Conservation (phyloP, 2,329 filamentous ascomycete genomes). For the Cercospora citrullina region DNA sequence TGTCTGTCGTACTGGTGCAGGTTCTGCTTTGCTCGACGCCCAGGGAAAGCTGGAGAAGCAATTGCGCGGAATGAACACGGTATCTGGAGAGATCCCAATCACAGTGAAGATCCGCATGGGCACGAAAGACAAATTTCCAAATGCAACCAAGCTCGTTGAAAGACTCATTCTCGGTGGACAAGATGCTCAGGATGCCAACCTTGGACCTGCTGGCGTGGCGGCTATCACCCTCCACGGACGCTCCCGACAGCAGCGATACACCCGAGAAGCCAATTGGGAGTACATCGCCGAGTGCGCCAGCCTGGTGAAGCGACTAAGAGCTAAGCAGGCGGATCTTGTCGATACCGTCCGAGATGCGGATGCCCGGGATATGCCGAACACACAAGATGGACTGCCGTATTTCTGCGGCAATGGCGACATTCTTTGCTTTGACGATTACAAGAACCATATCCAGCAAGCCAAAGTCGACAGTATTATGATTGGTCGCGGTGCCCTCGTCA, state of each 20-base stretch:
- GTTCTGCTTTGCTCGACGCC: constrained; percentile 87
- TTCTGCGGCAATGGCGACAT: constrained; percentile 97
- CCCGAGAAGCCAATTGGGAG: constrained; percentile 84
- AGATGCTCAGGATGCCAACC: constrained; percentile 66
- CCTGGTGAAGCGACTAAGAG: constrained; percentile 77
- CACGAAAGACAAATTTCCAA: constrained; percentile 75
- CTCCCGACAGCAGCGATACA: constrained; percentile 92
- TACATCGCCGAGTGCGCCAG: constrained; percentile 91
- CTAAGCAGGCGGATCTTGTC: constrained; percentile 62
- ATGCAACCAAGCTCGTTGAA: constrained; percentile 76
- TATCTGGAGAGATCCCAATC: constrained; percentile 87
- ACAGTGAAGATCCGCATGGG: constrained; percentile 95
- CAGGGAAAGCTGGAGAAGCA: constrained; percentile 90
- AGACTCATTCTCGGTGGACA: constrained; percentile 77
- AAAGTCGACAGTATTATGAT: constrained; percentile 95
- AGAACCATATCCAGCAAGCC: constrained; percentile 70
- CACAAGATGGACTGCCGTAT: constrained; percentile 56
- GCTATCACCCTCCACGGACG: constrained; percentile 95
- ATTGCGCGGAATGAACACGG: constrained; percentile 90
- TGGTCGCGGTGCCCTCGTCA: constrained; percentile 91
- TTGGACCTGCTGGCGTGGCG: constrained; percentile 78
- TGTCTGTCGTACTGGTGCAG: constrained; percentile 82
- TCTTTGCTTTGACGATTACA: constrained; percentile 89
- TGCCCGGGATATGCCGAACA: constrained; percentile 67
- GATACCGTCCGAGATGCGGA: constrained; percentile 82